A percentile compares a stretch with the other conserved stretches of the same genome.
phyloP scores from a whole-genome alignment of 441 rosid species.

The Sinapis alba region DNA sequence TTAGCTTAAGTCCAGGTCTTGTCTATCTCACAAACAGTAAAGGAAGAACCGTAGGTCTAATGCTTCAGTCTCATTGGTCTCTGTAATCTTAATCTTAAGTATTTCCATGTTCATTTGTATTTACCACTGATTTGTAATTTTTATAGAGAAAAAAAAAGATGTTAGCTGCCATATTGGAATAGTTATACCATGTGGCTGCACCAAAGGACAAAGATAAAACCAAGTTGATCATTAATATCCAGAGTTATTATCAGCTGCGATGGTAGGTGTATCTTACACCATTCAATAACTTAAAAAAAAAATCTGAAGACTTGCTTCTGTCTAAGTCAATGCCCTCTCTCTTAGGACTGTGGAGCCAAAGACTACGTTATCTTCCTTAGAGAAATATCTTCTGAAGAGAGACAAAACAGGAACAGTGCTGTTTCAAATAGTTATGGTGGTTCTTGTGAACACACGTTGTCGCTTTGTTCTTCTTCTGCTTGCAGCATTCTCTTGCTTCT shows the following conservation, averaged over 20 bases:
- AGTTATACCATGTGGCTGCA: not conserved
- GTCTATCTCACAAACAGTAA: conserved; percentile 58
- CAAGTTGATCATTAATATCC: not conserved
- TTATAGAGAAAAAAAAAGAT: not conserved
- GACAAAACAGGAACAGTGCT: not conserved
- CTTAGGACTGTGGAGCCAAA: conserved; percentile 1
- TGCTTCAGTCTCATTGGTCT: conserved; percentile 86
- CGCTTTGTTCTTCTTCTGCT: conserved; percentile 23
- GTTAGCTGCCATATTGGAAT: not conserved
- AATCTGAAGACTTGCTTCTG: not conserved
- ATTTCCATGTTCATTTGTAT: not conserved
- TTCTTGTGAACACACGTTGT: not conserved
- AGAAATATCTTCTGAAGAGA: not conserved
- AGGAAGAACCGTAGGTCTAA: conserved; percentile 53
- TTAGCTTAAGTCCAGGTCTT: conserved; percentile 74
- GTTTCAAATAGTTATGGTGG: conserved; percentile 11
- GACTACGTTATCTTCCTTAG: not conserved
- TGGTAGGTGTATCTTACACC: not conserved
- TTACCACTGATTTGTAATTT: not conserved
- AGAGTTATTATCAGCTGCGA: not conserved
- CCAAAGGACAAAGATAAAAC: not conserved
- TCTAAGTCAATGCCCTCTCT: conserved; percentile 1
- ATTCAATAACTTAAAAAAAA: not conserved
- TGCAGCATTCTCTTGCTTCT: conserved; percentile 12
- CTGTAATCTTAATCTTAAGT: conserved; percentile 42